These are phyloP conservation scores for Acanthamoeba lenticulata DNA, from an alignment of 208 protist species.

Conservation along the genomic window DNA sequence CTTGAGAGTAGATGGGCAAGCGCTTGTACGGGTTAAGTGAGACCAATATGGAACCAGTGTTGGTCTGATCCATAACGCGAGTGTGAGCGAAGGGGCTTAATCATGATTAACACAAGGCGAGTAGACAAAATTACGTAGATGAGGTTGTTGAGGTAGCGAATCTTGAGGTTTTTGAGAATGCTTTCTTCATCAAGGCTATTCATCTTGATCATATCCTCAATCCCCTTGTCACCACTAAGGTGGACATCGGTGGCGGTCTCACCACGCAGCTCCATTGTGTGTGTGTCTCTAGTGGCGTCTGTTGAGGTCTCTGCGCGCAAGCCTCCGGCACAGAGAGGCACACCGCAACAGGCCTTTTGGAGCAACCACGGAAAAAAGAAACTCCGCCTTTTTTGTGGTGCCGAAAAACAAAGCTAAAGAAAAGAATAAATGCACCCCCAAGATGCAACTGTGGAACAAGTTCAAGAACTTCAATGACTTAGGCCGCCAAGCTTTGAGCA, in stretches of 20 bases:
- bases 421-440: no score
- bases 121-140: conserved; percentile 72
- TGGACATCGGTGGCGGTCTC: neutral
- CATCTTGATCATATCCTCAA: conserved; percentile 77
- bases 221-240: neutral
- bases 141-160: conserved; percentile 65
- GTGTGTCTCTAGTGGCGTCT: neutral
- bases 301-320: no score
- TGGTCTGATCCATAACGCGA: conserved; percentile 63
- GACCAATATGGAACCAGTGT: conserved; percentile 83
- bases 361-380: no score
- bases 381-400: no score
- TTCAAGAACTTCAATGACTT: no score
- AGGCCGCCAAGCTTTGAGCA: no score
- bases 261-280: neutral
- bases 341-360: no score
- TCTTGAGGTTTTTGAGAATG: conserved; percentile 73
- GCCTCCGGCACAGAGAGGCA: no score
- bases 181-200: conserved; percentile 71
- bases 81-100: neutral
- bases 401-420: no score
- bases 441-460: no score
- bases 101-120: neutral
- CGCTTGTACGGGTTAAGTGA: conserved; percentile 83
- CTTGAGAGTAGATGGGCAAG: conserved; percentile 76